Conservation (phyloP, 176 grass and related monocot genomes). For the Hsuehochloa calcarea region DNA sequence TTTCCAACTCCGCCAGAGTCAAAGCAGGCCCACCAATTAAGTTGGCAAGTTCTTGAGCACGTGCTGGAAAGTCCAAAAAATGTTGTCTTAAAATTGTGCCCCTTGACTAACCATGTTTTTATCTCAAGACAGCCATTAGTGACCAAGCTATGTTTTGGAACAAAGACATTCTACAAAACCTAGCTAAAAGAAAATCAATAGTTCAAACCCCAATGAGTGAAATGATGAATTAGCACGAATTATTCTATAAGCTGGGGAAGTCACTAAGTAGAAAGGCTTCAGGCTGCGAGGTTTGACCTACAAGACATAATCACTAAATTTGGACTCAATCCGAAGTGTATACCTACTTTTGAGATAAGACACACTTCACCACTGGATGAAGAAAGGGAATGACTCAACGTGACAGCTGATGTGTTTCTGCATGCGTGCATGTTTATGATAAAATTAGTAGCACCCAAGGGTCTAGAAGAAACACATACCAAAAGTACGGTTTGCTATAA, state of each 20-base stretch:
- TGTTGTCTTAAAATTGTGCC: not conserved
- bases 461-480: conserved; percentile 46
- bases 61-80: conserved; percentile 47
- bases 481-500: conserved; percentile 96
- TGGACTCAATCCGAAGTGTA: not conserved
- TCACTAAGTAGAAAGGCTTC: not conserved
- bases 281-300: not conserved
- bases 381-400: not conserved
- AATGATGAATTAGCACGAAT: not conserved
- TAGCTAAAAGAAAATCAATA: not conserved
- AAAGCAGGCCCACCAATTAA: conserved; percentile 87
- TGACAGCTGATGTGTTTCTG: not conserved
- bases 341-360: conserved; percentile 9
- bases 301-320: not conserved
- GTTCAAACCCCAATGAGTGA: not conserved
- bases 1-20: conserved; percentile 79
- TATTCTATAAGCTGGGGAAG: not conserved
- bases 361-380: not conserved
- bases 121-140: not conserved
- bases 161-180: conserved; percentile 8
- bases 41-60: conserved; percentile 81
- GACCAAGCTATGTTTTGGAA: not conserved
- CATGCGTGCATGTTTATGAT: not conserved
- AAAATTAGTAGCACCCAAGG: not conserved
- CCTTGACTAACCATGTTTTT: conserved; percentile 10